A percentile compares a stretch with the other conserved stretches of the same genome.
Conservation (phyloP, 345 rosid genomes). For the Bruguiera gymnorhiza region DNA sequence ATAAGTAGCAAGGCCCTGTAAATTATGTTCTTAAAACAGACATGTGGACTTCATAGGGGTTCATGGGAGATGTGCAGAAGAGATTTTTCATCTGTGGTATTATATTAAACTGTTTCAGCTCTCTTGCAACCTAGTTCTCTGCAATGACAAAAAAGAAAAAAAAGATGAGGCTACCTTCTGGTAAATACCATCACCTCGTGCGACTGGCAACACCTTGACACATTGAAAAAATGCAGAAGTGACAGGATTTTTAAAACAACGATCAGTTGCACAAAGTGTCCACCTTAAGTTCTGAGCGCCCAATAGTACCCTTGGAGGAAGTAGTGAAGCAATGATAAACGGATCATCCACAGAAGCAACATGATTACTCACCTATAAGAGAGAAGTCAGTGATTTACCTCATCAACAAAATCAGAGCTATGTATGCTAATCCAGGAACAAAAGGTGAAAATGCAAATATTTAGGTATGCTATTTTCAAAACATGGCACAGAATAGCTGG, state of each 20-base stretch:
- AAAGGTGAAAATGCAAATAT: not conserved
- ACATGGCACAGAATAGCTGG: not conserved
- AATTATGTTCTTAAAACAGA: too few relatives aligned
- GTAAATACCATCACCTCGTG: constrained; percentile 94
- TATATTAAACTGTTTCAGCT: not conserved
- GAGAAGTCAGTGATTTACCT: not conserved
- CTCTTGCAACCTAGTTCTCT: not conserved
- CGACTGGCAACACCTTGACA: constrained; percentile 85
- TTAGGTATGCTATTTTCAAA: not conserved
- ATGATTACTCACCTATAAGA: constrained; percentile 85
- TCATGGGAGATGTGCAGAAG: too few relatives aligned
- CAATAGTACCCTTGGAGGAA: constrained; percentile 73
- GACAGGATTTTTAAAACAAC: constrained; percentile 84
- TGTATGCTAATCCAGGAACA: not conserved
- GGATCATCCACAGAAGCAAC: constrained; percentile 98
- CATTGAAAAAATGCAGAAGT: constrained; percentile 83
- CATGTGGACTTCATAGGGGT: too few relatives aligned
- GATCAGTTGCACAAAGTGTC: constrained; percentile 95
- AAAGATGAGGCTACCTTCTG: constrained; percentile 57
- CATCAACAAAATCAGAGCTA: constrained; percentile 1
- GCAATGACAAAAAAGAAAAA: not conserved
- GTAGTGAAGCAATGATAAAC: constrained; percentile 81
- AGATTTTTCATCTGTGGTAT: not conserved
- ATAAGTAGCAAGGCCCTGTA: too few relatives aligned
- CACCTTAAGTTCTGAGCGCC: constrained; percentile 87